These are phyloP conservation scores for Jackrogersella minutella DNA, from an alignment of 495 filamentous ascomycete genomes.

Conservation along the genomic window DNA sequence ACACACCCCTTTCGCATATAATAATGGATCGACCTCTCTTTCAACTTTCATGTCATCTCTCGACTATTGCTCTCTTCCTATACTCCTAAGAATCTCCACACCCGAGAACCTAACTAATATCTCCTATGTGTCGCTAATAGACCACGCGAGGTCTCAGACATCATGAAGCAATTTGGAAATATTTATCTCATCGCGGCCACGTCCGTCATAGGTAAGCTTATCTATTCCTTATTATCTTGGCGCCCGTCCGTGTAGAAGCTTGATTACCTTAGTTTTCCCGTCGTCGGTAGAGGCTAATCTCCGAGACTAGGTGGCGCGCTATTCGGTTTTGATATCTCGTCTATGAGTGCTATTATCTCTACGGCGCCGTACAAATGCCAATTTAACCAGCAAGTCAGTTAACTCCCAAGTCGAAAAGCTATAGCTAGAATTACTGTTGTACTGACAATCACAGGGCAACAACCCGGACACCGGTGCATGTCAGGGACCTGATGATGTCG, in stretches of 20 bases:
- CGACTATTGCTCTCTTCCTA: slow-evolving; percentile 5
- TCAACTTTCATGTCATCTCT: slow-evolving; percentile 1
- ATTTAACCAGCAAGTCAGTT: slow-evolving; percentile 62
- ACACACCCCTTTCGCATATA: slow-evolving; percentile 29
- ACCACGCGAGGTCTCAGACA: slow-evolving; percentile 44
- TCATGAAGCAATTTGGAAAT: slow-evolving; percentile 66
- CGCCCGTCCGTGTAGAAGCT: background rate
- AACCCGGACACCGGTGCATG: slow-evolving; percentile 50
- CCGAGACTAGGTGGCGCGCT: slow-evolving; percentile 69
- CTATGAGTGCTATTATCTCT: slow-evolving; percentile 79
- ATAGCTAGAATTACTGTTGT: slow-evolving; percentile 10
- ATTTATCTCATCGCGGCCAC: slow-evolving; percentile 78
- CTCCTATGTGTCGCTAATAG: slow-evolving; percentile 34
- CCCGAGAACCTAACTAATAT: background rate
- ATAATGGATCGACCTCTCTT: slow-evolving; percentile 32
- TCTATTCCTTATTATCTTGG: slow-evolving; percentile 12
- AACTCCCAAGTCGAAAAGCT: background rate
- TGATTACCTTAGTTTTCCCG: background rate
- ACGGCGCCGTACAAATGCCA: slow-evolving; percentile 69
- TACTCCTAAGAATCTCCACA: slow-evolving; percentile 8
- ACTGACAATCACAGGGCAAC: slow-evolving; percentile 38
- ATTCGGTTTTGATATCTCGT: slow-evolving; percentile 84
- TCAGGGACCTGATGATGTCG: slow-evolving; percentile 55
- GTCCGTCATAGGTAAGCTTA: slow-evolving; percentile 65
- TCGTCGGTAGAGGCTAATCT: slow-evolving; percentile 35